Evolutionary conservation across 371 early-diverging fungal genomes (phyloP), one percentile per base, ranked within the genome.

Genomic region (Actinomortierella wolfii): DNA sequence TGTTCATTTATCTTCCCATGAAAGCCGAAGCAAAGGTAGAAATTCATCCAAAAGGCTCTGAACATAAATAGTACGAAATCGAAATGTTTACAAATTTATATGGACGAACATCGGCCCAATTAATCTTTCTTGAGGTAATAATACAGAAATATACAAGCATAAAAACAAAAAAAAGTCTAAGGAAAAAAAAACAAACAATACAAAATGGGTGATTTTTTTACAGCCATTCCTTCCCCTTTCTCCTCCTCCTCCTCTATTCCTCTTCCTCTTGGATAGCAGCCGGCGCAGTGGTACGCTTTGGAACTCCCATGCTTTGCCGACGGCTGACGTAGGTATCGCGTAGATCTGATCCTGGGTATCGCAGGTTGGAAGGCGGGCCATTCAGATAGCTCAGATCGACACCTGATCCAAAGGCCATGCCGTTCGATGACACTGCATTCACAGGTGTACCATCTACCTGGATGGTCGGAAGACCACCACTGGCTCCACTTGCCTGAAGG

Each of bases 181-280:
- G 20, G n/a, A 20, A 46, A 17, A 46, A 9, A 17, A 8, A 44
- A n/a, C 29, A 51, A 48, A 7, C 43, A 24, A 40, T 9, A 42
- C 14, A 44, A 23, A 1, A 21, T 13, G 25, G 29, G n/a, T 14
- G 26, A 58, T n/a, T 17, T 49, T 40, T 25, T 23, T 40, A 6
- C 1, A 4, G 15, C 44, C 13, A n/a, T 24, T n/a, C n/a, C n/a
- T n/a, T n/a, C n/a, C n/a, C n/a, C n/a, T n/a, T n/a, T n/a, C n/a
- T n/a, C n/a, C n/a, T n/a, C n/a, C n/a, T n/a, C n/a, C n/a, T n/a
- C n/a, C n/a, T 49, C 28, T 62, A 71, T 54, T 71, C 73, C 29
- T 71, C 73, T 24, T 71, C 73, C 40, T 71, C 73, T 25, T 71
- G 73, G 20, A 71, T 71, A 2, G 67, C 73, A 13, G 73, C 73